These are phyloP conservation scores for Pseudogymnoascus sp. DNA, from an alignment of 2,329 filamentous ascomycete species.

Conservation along the genomic window DNA sequence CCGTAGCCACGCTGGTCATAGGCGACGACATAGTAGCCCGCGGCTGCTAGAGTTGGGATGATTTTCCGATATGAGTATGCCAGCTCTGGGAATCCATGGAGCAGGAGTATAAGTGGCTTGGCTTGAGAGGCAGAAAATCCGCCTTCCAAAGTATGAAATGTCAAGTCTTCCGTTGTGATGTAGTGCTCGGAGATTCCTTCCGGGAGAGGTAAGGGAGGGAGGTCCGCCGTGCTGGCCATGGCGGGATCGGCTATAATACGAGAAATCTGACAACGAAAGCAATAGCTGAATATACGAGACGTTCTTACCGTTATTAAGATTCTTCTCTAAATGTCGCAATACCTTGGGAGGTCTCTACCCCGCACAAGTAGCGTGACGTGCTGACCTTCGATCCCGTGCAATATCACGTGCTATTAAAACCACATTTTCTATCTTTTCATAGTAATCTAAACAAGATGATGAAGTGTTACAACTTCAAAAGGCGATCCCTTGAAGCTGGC, in stretches of 20 bases:
- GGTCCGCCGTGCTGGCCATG: constrained; percentile 22
- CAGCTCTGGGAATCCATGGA: constrained; percentile 62
- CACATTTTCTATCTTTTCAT: background rate
- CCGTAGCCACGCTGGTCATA: constrained; percentile 63
- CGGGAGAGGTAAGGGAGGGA: constrained; percentile 39
- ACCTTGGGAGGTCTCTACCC: background rate
- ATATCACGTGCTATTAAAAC: background rate
- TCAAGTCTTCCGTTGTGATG: constrained; percentile 51
- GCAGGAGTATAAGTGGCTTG: constrained; percentile 51
- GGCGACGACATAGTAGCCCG: constrained; percentile 58
- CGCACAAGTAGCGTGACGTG: background rate
- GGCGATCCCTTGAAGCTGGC: background rate
- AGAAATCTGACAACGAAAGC: background rate
- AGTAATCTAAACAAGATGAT: background rate
- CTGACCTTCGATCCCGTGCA: background rate
- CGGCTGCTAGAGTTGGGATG: constrained; percentile 47
- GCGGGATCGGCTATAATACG: background rate
- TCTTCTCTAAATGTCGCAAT: background rate
- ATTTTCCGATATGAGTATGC: constrained; percentile 63
- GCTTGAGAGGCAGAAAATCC: constrained; percentile 34
- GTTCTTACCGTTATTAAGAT: background rate
- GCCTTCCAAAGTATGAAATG: constrained; percentile 53
- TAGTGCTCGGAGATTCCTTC: constrained; percentile 46
- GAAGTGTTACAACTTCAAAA: background rate
- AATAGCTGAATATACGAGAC: background rate